These are phyloP conservation scores for Talaromyces pinophilus DNA, from an alignment of 2,329 filamentous ascomycete genomes.

Conservation along the genomic window DNA sequence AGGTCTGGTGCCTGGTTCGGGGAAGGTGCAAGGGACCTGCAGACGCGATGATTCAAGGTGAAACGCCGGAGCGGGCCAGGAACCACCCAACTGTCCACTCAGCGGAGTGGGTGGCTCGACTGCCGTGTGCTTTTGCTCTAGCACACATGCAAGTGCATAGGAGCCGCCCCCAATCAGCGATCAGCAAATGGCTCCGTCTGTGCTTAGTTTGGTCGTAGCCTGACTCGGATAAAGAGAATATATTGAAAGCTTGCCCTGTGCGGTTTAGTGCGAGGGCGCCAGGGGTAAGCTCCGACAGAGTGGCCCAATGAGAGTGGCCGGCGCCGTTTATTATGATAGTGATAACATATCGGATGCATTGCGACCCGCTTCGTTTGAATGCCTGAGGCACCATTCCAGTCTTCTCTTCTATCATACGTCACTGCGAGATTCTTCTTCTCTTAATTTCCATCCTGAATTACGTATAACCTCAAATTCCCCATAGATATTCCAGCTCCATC, in stretches of 20 bases:
- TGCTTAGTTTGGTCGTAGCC: not conserved
- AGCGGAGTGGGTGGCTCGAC: not conserved
- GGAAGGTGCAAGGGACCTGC: conserved; percentile 20
- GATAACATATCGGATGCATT: conserved; percentile 1
- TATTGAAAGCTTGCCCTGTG: not conserved
- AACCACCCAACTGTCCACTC: not conserved
- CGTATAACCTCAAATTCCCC: not conserved
- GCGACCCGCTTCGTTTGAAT: not conserved
- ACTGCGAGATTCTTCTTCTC: not conserved
- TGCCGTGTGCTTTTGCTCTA: not conserved
- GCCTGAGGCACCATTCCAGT: not conserved
- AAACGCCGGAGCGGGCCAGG: conserved; percentile 17
- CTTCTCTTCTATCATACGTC: not conserved
- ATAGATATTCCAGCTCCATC: not conserved
- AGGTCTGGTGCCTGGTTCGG: conserved; percentile 11
- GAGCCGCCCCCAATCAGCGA: not conserved
- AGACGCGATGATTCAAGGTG: conserved; percentile 14
- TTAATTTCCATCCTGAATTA: not conserved
- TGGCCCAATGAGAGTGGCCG: not conserved
- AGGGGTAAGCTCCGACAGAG: not conserved
- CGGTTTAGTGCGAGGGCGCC: not conserved
- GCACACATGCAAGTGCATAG: not conserved
- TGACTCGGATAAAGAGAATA: conserved; percentile 1
- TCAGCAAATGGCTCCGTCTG: not conserved
- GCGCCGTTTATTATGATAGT: not conserved